A percentile compares a stretch with the other conserved stretches of the same genome.
Evolutionary conservation across 2,329 filamentous ascomycete species (phyloP).

Genomic region (Helicocarpus griseus): DNA sequence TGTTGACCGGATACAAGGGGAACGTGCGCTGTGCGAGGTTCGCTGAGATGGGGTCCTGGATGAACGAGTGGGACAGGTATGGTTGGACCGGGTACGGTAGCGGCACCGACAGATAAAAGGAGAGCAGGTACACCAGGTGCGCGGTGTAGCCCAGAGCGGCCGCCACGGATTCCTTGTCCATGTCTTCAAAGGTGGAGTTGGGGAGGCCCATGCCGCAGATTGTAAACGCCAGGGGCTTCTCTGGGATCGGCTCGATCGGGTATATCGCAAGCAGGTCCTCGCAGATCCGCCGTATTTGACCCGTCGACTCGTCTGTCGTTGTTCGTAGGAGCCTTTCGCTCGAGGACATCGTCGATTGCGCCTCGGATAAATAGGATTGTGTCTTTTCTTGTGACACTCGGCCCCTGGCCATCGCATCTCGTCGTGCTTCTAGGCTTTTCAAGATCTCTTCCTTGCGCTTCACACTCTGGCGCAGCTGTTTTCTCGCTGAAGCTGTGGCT

Average conservation of each 20-base stretch:
- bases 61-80: constrained; percentile 63
- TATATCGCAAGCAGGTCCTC: constrained; percentile 73
- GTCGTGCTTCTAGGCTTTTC: constrained; percentile 55
- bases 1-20: constrained; percentile 65
- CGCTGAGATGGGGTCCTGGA: constrained; percentile 61
- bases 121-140: constrained; percentile 63
- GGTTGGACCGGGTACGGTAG: constrained; percentile 71
- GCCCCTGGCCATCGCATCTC: constrained; percentile 58
- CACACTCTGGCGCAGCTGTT: constrained; percentile 52
- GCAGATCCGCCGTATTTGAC: constrained; percentile 81
- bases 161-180: constrained; percentile 57
- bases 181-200: constrained; percentile 67
- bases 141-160: constrained; percentile 75
- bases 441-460: constrained; percentile 58
- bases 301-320: constrained; percentile 57
- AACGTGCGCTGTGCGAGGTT: constrained; percentile 56
- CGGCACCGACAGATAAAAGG: constrained; percentile 69
- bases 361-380: constrained; percentile 52
- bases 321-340: constrained; percentile 47
- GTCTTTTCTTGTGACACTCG: constrained; percentile 49
- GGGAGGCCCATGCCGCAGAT: constrained; percentile 71
- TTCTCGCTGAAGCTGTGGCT: constrained; percentile 54
- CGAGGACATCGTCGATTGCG: constrained; percentile 48
- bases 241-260: constrained; percentile 60
- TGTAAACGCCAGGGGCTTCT: constrained; percentile 65